Evolutionary conservation across 768 basidiomycete genomes (phyloP), one percentile per base, ranked within the genome.

Genomic region (Boletus pseudo-olivaceus): DNA sequence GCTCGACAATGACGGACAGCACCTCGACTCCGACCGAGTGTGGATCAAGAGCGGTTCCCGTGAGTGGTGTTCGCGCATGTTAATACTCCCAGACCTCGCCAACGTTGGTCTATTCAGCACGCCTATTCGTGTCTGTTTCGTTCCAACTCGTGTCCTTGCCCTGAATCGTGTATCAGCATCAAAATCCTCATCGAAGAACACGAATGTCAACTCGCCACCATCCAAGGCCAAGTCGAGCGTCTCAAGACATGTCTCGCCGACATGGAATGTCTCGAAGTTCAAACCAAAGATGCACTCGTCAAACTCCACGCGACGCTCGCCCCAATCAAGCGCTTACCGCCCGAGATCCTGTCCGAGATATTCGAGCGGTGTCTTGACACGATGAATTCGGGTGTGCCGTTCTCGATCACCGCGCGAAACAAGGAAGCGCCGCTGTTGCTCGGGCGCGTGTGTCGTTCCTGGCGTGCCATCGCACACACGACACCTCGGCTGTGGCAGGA

Each of bases 401-500:
- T 57, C 38, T 26, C 54, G 3, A 34, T 19, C 29, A 33, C 38
- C 0, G 20, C 48, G 17, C 50, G 59, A 34, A 14, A 11, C 51
- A 53, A 20, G 38, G 55, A 52, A 9, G 63, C 65, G 0, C 71
- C 69, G 1, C n/a, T 72, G 30, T 33, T 69, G 2, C 65, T 72
- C 6, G 66, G 64, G 4, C 66, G 66, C 0, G 64, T 72, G 19
- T 72, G 70, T 41, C 61, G 62, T 46, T 20, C 56, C 0, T 72
- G 71, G 69, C 62, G 69, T 8, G 53, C 49, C 9, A 50, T 70
- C 3, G 53, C 58, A 1, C 55, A 59, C 3, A 49, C 61, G 12
- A 72, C 71, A 1, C 70, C 70, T 20, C 49, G 49, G 15, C 47
- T 72, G 1, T 72, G 70, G 70, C 57, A 43, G 10, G 56, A 63